Conservation (phyloP, 768 basidiomycete species). For the Thelephora ganbajun region DNA sequence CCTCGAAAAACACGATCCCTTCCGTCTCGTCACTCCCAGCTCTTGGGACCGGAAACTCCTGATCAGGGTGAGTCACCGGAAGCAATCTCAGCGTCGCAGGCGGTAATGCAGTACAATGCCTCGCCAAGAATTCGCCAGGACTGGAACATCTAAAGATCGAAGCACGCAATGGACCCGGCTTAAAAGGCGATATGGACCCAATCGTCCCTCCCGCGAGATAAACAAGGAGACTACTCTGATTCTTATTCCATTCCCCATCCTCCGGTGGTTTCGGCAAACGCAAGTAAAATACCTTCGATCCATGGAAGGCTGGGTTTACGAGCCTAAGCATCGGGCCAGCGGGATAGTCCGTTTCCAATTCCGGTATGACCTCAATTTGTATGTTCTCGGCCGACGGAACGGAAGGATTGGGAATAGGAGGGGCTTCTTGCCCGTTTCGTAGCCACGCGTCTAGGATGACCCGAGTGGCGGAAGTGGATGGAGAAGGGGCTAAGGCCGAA, state of each 20-base stretch:
- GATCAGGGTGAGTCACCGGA: constrained; percentile 40
- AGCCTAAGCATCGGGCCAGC: too few relatives aligned
- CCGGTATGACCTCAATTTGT: too few relatives aligned
- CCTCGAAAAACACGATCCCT: constrained; percentile 53
- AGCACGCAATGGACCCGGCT: constrained; percentile 27
- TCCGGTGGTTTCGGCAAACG: too few relatives aligned
- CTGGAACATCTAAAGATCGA: constrained; percentile 33
- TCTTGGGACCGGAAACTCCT: constrained; percentile 47
- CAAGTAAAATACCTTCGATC: too few relatives aligned
- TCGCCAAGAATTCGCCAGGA: background rate
- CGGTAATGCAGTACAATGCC: constrained; percentile 9
- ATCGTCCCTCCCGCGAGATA: constrained; percentile 52
- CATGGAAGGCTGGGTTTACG: too few relatives aligned
- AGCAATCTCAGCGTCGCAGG: constrained; percentile 45
- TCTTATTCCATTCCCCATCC: too few relatives aligned
- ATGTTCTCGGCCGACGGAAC: too few relatives aligned
- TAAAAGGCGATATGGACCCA: constrained; percentile 33
- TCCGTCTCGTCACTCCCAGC: constrained; percentile 68
- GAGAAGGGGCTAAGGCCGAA: constrained; percentile 17
- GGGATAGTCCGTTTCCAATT: too few relatives aligned
- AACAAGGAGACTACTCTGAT: constrained; percentile 24
- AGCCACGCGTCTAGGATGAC: constrained; percentile 57
- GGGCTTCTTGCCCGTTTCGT: constrained; percentile 40
- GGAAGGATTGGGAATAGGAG: constrained; percentile 10
- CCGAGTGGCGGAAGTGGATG: too few relatives aligned